Base-by-base conservation (phyloP, 1,284 basidiomycete species). In the Puccinia brachypodii region DNA sequence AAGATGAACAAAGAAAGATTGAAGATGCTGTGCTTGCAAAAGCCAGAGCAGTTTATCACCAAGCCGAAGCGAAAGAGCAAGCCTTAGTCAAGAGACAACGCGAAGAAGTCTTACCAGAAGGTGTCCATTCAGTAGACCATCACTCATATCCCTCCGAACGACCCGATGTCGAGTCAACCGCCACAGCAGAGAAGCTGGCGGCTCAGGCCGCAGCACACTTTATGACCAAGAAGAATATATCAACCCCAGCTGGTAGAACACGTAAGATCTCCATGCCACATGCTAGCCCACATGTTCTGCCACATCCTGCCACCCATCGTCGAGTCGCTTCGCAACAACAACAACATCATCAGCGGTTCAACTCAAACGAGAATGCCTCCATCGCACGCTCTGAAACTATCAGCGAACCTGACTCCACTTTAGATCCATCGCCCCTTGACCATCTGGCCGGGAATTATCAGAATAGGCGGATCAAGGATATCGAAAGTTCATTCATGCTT, bases 401-500 rank as follows among this genome's bases (percentile, higher is more conserved):
- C n/a, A 62, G 73, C 53, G 56, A 68, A 38, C 36, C 69, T 9
- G 56, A 36, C 2, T 72, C 77, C 2, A 40, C 13, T 25, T 56
- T 79, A 9, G 62, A 31, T 44, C 60, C 42, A 1, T 47, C 53
- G 8, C 40, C 69, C 25, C 22, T 25, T 36, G 68, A 62, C 42
- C 28, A 44, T 22, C 13, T 79, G 22, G 64, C 66, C n/a, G 69
- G 56, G n/a, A n/a, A n/a, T 9, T 47, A 72, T 73, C 7, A 31
- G 6, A 28, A 73, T 64, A 42, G 28, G 16, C 53, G 47, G 22
- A 25, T 73, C 22, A 56, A 64, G 44, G 77, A 80, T 44, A 71
- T 80, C 40, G 77, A 80, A 62, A 80, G 69, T 56, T 80, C 77
- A 13, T 14, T 36, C 36, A 80, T 80, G 50, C 53, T 75, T 13